phyloP scores from a whole-genome alignment of 352 stramenopile species.

The Pythium guiyangense region DNA sequence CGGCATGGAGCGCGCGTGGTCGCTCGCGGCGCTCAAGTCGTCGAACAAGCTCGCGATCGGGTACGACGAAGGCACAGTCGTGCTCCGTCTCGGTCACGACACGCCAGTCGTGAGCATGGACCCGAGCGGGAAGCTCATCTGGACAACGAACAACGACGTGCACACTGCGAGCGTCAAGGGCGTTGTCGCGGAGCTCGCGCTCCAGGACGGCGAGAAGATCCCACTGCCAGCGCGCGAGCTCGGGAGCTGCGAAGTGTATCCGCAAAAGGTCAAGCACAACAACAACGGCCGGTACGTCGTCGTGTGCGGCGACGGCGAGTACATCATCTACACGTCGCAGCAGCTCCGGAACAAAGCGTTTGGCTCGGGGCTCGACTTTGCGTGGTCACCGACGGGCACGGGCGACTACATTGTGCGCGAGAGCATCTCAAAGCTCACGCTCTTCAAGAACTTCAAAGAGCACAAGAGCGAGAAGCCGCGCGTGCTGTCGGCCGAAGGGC shows the following conservation, averaged over 20 bases:
- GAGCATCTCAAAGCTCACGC: slow-evolving; percentile 93
- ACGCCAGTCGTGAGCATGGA: slow-evolving; percentile 98
- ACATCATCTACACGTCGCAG: slow-evolving; percentile 99
- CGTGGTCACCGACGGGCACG: slow-evolving; percentile 95
- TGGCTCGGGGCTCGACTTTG: slow-evolving; percentile 97
- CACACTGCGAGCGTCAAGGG: slow-evolving; percentile 93
- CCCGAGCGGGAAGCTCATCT: slow-evolving; percentile 95
- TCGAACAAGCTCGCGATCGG: slow-evolving; percentile 93
- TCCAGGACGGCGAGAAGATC: slow-evolving; percentile 89
- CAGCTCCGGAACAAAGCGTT: slow-evolving; percentile 95
- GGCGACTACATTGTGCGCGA: slow-evolving; percentile 99
- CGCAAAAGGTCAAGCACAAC: slow-evolving; percentile 97
- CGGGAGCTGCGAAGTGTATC: slow-evolving; percentile 97
- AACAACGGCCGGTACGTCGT: slow-evolving; percentile 98
- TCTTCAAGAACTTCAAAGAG: slow-evolving; percentile 99
- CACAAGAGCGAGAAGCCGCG: slow-evolving; percentile 92
- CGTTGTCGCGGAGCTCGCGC: slow-evolving; percentile 61
- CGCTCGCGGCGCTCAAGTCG: slow-evolving; percentile 77
- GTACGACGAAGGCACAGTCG: slow-evolving; percentile 94
- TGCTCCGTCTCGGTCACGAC: slow-evolving; percentile 97
- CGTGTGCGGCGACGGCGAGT: slow-evolving; percentile 98
- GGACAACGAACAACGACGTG: slow-evolving; percentile 98
- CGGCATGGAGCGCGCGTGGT: slow-evolving; percentile 98
- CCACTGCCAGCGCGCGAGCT: slow-evolving; percentile 89
- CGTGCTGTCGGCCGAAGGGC: slow-evolving; percentile 90